These are phyloP conservation scores for Hypoxylon fragiforme DNA, from an alignment of 495 filamentous ascomycete species.

Conservation along the genomic window DNA sequence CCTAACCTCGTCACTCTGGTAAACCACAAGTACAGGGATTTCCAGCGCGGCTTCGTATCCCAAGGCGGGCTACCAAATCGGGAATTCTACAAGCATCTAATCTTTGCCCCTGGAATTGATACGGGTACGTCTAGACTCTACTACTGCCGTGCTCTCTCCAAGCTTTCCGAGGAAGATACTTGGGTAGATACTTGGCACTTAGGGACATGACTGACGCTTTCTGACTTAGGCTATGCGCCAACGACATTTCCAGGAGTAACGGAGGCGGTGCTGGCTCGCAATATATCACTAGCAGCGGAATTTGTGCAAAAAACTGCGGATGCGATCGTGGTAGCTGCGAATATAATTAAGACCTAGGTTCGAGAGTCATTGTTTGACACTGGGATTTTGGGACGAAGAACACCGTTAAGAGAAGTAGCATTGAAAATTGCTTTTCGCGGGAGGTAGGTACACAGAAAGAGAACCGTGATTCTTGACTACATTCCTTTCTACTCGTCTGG, in stretches of 20 bases:
- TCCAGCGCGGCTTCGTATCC: conserved; percentile 79
- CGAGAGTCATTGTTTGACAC: too few species aligned
- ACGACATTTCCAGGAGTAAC: conserved; percentile 76
- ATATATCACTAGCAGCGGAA: conserved; percentile 66
- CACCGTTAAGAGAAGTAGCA: too few species aligned
- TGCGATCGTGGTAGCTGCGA: conserved; percentile 62
- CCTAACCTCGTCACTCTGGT: conserved; percentile 62
- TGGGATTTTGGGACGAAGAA: too few species aligned
- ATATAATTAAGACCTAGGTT: conserved; percentile 45
- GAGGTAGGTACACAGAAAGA: too few species aligned
- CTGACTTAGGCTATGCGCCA: conserved; percentile 32
- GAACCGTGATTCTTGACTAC: too few species aligned
- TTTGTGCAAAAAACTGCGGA: conserved; percentile 73
- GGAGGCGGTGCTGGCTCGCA: conserved; percentile 69
- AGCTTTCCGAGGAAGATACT: too few species aligned
- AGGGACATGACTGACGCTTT: neutral
- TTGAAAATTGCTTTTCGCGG: too few species aligned
- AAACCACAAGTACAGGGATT: conserved; percentile 67
- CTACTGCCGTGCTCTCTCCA: conserved; percentile 58
- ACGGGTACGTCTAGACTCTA: conserved; percentile 57
- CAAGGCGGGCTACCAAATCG: conserved; percentile 73
- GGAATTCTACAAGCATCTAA: conserved; percentile 82
- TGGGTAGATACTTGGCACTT: conserved; percentile 44
- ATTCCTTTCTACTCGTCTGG: too few species aligned
- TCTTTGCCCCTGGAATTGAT: conserved; percentile 70